Percentiles rank a stretch among this genome's conserved stretches.
These are phyloP conservation scores for Colletotrichum chlorophyti DNA, from an alignment of 2,329 filamentous ascomycete genomes.

Conservation along the genomic window DNA sequence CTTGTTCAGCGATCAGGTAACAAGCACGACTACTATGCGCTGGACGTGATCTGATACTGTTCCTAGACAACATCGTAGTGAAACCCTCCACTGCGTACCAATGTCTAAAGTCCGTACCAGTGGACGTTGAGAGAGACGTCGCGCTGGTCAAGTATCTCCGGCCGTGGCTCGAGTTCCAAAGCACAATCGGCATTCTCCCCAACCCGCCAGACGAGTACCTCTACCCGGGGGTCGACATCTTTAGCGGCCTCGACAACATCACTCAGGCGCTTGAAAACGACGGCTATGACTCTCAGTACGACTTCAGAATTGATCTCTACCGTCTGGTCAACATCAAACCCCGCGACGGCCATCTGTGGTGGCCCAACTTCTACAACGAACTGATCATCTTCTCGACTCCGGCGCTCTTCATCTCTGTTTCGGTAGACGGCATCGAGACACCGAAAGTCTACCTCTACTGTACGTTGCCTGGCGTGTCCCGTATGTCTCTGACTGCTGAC, in stretches of 20 bases:
- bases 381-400: slow-evolving; percentile 20
- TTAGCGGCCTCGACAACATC: slow-evolving; percentile 31
- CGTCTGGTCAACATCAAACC: slow-evolving; percentile 25
- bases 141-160: slow-evolving; percentile 28
- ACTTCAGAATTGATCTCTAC: slow-evolving; percentile 30
- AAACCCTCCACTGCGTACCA: slow-evolving; percentile 29
- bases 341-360: slow-evolving; percentile 29
- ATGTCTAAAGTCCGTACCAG: slow-evolving; percentile 30
- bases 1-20: no score
- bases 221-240: slow-evolving; percentile 31
- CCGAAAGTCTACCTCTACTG: slow-evolving; percentile 27
- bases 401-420: slow-evolving; percentile 29
- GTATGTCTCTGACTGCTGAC: neutral
- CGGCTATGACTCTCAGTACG: slow-evolving; percentile 28
- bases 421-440: slow-evolving; percentile 19
- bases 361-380: slow-evolving; percentile 11
- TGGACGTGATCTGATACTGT: neutral
- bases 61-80: neutral
- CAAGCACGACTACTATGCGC: no score
- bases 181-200: slow-evolving; percentile 30
- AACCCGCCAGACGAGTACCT: slow-evolving; percentile 31
- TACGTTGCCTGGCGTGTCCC: neutral
- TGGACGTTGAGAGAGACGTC: slow-evolving; percentile 23
- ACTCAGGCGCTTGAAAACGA: slow-evolving; percentile 16
- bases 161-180: slow-evolving; percentile 31